Evolutionary conservation across 345 rosid species (phyloP), one percentile per base, ranked within the genome.

Genomic region (Melaleuca alternifolia): DNA sequence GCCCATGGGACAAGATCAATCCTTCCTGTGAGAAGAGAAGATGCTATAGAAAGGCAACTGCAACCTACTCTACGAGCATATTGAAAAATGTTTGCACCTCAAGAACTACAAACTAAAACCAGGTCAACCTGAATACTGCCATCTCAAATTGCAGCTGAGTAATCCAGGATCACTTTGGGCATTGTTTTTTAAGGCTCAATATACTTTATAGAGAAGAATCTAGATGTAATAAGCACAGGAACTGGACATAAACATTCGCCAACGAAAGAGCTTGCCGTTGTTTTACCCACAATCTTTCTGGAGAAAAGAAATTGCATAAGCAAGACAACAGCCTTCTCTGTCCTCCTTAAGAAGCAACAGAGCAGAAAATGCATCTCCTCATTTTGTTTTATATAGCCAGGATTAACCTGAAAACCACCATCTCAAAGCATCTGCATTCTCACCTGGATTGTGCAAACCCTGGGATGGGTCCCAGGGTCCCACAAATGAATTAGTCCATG

Each of bases 381-480:
- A 2, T 71, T 18, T 71, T 71, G 46, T 33, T 65, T 71, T 33
- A 71, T 71, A 15, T 71, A 33, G 37, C 79, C 79, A 71, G 79
- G 79, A 71, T 24, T 28, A 50, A 30, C 48, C 11, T 33, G 46
- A 71, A 71, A 71, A 33, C 24, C 46, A 33, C 48, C 48, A 71
- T 71, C 48, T 65, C 79, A 52, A 76, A 53, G 52, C 75, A 33
- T 75, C 71, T 51, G 41, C 83, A 85, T 82, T 86, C 93, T 90
- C 93, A 96, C 99, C 99, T 85, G 99, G 99, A 90, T 96, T 97
- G 88, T 97, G 95, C 89, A 96, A 87, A 84, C 99, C 99, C 90
- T 97, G 99, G 88, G 99, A 97, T 50, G 98, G 99, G 91, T 97
- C 99, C 99, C 99, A 97, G 89, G 99, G 99, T 90, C 99, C 99